phyloP scores from a whole-genome alignment of 176 grass and related monocot genomes.

The Lolium perenne region DNA sequence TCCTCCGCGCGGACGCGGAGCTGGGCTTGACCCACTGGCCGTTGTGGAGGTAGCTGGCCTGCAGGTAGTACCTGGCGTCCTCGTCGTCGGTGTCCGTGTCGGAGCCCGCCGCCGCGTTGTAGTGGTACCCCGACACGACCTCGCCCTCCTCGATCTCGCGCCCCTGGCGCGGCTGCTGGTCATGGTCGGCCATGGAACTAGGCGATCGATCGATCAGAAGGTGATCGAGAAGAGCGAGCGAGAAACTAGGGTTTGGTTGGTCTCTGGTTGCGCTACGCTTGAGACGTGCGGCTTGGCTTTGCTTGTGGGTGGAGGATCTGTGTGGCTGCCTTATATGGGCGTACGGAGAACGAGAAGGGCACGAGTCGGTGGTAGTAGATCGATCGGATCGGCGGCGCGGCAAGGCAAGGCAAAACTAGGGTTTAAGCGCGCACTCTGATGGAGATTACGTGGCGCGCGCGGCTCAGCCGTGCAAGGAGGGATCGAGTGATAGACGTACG shows the following conservation, averaged over 20 bases:
- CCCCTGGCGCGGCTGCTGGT: neutral
- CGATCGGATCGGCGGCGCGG: neutral
- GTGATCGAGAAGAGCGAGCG: neutral
- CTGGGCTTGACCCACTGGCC: neutral
- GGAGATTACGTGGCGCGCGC: no score
- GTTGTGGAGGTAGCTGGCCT: neutral
- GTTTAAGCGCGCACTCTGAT: no score
- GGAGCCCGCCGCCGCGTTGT: neutral
- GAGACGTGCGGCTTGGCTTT: neutral
- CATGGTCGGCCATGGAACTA: neutral
- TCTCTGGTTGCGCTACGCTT: neutral
- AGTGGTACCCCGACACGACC: neutral
- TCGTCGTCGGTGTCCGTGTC: slow-evolving; percentile 27
- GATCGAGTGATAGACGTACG: no score
- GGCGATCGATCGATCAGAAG: neutral
- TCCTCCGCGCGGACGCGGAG: neutral
- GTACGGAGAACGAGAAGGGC: neutral
- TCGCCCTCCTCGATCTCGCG: slow-evolving; percentile 35
- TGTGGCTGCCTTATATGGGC: neutral
- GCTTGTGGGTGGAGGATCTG: slow-evolving; percentile 10
- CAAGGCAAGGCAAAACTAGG: neutral
- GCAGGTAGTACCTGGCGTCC: neutral
- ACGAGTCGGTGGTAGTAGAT: neutral
- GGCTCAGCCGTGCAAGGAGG: no score
- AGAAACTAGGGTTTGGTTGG: slow-evolving; percentile 1